These are phyloP conservation scores for Nemania bipapillata DNA, from an alignment of 2,329 filamentous ascomycete genomes.

Conservation along the genomic window DNA sequence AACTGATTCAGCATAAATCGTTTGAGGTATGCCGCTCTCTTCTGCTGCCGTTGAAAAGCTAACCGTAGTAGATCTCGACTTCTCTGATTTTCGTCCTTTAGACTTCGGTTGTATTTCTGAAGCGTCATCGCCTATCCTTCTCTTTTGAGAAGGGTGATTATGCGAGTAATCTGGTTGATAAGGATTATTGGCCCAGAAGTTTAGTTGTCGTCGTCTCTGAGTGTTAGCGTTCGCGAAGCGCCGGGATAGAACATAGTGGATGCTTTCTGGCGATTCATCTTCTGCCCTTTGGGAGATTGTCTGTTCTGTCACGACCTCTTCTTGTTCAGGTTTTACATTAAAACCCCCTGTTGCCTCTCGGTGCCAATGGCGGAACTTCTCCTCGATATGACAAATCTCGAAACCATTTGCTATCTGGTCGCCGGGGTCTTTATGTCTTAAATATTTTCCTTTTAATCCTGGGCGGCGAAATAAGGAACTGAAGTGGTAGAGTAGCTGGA, in stretches of 20 bases:
- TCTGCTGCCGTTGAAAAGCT: slow-evolving; percentile 1
- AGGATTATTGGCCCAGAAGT: slow-evolving; percentile 12
- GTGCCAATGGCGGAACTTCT: slow-evolving; percentile 3
- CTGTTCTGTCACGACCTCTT: slow-evolving; percentile 10
- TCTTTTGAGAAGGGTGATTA: not conserved
- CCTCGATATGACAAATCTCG: not conserved
- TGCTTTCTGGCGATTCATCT: too few species aligned
- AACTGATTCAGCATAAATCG: not conserved
- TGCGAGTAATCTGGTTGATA: not conserved
- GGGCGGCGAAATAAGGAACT: not conserved
- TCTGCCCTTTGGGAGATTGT: too few species aligned
- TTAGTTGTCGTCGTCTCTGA: slow-evolving; percentile 11
- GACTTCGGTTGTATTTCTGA: not conserved
- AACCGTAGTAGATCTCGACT: not conserved
- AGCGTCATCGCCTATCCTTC: not conserved
- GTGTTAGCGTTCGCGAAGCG: slow-evolving; percentile 21
- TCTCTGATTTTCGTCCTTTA: not conserved
- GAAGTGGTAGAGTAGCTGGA: slow-evolving; percentile 6
- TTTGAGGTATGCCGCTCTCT: not conserved
- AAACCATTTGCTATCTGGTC: not conserved
- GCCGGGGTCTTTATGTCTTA: not conserved
- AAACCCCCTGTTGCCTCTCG: not conserved
- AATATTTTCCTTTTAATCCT: not conserved
- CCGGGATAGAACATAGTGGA: slow-evolving; percentile 19
- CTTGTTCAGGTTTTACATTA: not conserved